Evolutionary conservation across 768 basidiomycete genomes (phyloP).

Genomic region (Amanita brunnescens): DNA sequence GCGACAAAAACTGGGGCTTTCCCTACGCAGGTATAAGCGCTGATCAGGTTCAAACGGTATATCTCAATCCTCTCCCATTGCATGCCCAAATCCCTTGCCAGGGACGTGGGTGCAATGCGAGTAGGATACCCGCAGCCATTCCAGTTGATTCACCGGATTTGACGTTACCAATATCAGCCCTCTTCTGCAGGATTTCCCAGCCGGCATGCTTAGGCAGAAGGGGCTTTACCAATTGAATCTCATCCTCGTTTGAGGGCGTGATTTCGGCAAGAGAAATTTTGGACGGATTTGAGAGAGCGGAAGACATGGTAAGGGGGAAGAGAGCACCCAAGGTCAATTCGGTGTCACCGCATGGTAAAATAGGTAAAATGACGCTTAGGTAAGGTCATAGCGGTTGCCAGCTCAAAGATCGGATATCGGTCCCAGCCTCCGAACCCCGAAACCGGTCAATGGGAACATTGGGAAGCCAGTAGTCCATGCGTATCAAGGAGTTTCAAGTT

Average conservation of each 20-base stretch:
- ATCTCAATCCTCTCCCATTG: conserved; percentile 71
- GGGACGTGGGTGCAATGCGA: background rate
- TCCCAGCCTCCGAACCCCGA: too few relatives aligned
- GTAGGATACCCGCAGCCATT: conserved; percentile 86
- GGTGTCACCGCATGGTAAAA: background rate
- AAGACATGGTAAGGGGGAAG: conserved; percentile 4
- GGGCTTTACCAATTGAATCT: conserved; percentile 37
- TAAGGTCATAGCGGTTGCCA: too few relatives aligned
- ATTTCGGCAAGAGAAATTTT: conserved; percentile 19
- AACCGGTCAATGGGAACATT: too few relatives aligned
- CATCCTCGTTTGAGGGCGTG: conserved; percentile 28
- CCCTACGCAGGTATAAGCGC: conserved; percentile 98
- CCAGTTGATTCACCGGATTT: conserved; percentile 58
- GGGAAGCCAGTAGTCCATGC: too few relatives aligned
- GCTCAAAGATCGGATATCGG: too few relatives aligned
- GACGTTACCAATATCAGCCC: conserved; percentile 64
- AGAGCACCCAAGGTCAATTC: background rate
- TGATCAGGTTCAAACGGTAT: conserved; percentile 98
- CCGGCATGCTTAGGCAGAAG: conserved; percentile 16
- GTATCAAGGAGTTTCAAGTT: too few relatives aligned
- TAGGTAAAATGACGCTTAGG: too few relatives aligned
- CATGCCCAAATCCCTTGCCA: conserved; percentile 14
- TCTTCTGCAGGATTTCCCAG: conserved; percentile 20
- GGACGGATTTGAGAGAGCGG: conserved; percentile 16
- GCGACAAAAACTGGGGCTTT: conserved; percentile 73